Percentiles rank a stretch among this genome's conserved stretches.
These are phyloP conservation scores for Croton setiger DNA, from an alignment of 441 rosid genomes.

Conservation along the genomic window DNA sequence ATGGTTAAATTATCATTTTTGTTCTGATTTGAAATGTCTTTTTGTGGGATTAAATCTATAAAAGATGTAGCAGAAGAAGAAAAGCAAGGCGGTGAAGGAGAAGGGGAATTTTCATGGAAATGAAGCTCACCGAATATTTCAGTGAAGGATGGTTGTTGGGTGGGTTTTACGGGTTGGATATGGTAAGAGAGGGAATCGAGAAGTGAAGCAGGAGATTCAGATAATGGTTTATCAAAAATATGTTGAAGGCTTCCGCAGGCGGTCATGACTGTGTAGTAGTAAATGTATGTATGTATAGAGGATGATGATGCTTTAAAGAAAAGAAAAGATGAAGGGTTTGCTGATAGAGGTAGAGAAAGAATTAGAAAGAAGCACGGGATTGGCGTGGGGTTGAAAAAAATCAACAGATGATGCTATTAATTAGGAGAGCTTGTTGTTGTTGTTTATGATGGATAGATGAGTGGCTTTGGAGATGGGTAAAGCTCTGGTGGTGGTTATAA, in stretches of 20 bases:
- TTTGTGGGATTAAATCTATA: conserved; percentile 18
- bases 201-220: conserved; percentile 45
- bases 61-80: conserved; percentile 20
- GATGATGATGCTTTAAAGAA: not conserved
- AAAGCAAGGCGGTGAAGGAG: conserved; percentile 4
- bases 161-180: conserved; percentile 32
- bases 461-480: conserved; percentile 27
- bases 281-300: no score
- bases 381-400: conserved; percentile 32
- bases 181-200: conserved; percentile 59
- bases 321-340: conserved; percentile 10
- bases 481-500: conserved; percentile 34
- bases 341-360: conserved; percentile 3
- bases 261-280: conserved; percentile 45
- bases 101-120: conserved; percentile 42
- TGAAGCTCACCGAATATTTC: conserved; percentile 80
- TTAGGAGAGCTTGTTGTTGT: conserved; percentile 13
- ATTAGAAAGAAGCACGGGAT: conserved; percentile 30
- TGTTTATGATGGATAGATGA: conserved; percentile 27
- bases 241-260: conserved; percentile 66
- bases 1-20: conserved; percentile 8
- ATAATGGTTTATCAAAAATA: conserved; percentile 56
- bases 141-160: conserved; percentile 49
- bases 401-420: conserved; percentile 33
- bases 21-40: not conserved